Conservation (phyloP, 208 protist genomes). For the Vickermania ingenoplastis region DNA sequence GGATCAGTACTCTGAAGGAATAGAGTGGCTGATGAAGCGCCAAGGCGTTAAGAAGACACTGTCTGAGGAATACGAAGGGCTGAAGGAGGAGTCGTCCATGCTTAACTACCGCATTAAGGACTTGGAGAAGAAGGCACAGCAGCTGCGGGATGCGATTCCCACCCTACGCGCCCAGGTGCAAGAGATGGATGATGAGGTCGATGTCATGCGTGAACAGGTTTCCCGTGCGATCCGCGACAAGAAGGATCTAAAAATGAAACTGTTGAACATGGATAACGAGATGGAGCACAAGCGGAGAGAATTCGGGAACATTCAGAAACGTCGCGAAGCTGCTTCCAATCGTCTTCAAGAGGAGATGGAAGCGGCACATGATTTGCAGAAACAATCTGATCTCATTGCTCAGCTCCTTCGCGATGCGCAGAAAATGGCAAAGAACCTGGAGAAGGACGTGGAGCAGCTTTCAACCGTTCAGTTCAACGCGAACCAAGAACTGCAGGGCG, state of each 20-base stretch:
- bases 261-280: constrained; percentile 18
- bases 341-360: constrained; percentile 29
- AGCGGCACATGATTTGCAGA: constrained; percentile 43
- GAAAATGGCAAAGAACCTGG: constrained; percentile 30
- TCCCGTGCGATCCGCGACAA: constrained; percentile 44
- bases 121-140: constrained; percentile 32
- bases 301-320: constrained; percentile 18
- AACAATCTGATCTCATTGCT: constrained; percentile 48
- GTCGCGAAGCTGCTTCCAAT: constrained; percentile 12
- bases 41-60: constrained; percentile 29
- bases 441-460: constrained; percentile 69
- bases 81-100: constrained; percentile 33
- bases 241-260: constrained; percentile 12
- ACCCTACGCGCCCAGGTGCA: constrained; percentile 37
- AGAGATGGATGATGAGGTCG: constrained; percentile 71
- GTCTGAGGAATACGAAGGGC: constrained; percentile 14
- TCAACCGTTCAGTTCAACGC: constrained; percentile 75
- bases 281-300: constrained; percentile 25
- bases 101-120: constrained; percentile 49
- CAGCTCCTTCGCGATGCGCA: constrained; percentile 48
- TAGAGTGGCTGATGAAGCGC: constrained; percentile 60
- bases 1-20: constrained; percentile 67
- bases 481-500: constrained; percentile 72
- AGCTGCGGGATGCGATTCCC: constrained; percentile 30
- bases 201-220: constrained; percentile 50